phyloP scores from a whole-genome alignment of 2,329 filamentous ascomycete genomes.

The Chaetomium olivaceum region DNA sequence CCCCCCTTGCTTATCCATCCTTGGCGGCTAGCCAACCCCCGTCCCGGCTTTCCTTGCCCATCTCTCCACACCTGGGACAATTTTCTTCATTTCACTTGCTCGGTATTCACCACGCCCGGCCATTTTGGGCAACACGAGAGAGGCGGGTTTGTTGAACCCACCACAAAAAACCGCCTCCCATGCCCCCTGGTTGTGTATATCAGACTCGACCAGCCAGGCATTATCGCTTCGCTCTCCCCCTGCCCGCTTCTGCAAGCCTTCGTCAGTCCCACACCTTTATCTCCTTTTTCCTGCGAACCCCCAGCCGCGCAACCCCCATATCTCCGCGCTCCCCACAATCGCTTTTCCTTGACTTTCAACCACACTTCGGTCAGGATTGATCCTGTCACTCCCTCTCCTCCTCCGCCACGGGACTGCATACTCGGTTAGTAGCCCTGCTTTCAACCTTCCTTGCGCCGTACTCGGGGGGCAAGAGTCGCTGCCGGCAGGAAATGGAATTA shows the following conservation, averaged over 20 bases:
- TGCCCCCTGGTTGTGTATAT: constrained; percentile 31
- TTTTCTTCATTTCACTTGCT: constrained; percentile 30
- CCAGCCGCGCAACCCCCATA: constrained; percentile 38
- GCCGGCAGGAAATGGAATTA: neutral
- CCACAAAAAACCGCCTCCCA: constrained; percentile 11
- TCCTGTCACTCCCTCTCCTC: constrained; percentile 29
- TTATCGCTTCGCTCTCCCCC: constrained; percentile 28
- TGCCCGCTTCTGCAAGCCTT: constrained; percentile 28
- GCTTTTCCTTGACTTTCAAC: constrained; percentile 7
- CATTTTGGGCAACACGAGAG: constrained; percentile 9
- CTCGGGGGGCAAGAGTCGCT: constrained; percentile 15
- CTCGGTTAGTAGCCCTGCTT: constrained; percentile 30
- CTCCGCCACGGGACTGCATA: constrained; percentile 34
- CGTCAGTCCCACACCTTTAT: constrained; percentile 35
- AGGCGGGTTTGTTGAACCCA: constrained; percentile 8
- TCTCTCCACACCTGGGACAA: constrained; percentile 37
- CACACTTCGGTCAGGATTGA: constrained; percentile 22
- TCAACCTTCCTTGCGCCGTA: constrained; percentile 6
- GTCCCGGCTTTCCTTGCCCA: constrained; percentile 40
- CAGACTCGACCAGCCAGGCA: constrained; percentile 36
- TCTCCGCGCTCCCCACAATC: constrained; percentile 31
- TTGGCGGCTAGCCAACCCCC: constrained; percentile 40
- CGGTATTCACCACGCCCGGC: constrained; percentile 5
- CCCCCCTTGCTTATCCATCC: constrained; percentile 42
- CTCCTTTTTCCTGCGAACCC: constrained; percentile 28